These are phyloP conservation scores for Lepidium sativum DNA, from an alignment of 345 rosid genomes.

Conservation along the genomic window DNA sequence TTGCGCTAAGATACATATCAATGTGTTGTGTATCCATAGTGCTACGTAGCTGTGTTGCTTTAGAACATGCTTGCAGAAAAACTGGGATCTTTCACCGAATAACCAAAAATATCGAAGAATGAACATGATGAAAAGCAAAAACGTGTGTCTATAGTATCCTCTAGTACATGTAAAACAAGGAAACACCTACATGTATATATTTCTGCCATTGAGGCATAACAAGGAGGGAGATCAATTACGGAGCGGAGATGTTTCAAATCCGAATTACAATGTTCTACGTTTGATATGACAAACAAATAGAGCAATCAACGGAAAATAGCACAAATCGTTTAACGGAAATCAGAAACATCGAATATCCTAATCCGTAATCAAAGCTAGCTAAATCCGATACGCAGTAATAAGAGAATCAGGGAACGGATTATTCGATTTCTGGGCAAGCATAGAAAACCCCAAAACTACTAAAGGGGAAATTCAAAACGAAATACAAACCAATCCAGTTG, in stretches of 20 bases:
- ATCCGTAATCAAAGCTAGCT: not conserved
- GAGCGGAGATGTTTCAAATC: not conserved
- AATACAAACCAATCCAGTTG: not conserved
- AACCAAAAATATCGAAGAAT: not conserved
- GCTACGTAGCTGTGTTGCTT: not conserved
- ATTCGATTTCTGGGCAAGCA: not conserved
- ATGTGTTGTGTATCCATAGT: not conserved
- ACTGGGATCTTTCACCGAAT: not conserved
- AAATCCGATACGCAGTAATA: not conserved
- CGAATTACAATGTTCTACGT: not conserved
- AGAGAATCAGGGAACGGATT: not conserved
- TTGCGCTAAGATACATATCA: not conserved
- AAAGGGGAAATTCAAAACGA: not conserved
- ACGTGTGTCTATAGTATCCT: not conserved
- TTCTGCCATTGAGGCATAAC: not conserved
- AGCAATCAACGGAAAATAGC: not conserved
- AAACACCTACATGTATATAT: not conserved
- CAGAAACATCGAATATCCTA: not conserved
- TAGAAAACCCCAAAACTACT: slow-evolving; percentile 3
- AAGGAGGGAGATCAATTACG: not conserved
- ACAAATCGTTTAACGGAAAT: not conserved
- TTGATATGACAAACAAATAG: not conserved
- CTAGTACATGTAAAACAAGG: not conserved
- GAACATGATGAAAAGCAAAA: not conserved
- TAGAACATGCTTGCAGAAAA: not conserved